A percentile compares a stretch with the other conserved stretches of the same genome.
Conservation (phyloP, 2,329 filamentous ascomycete genomes). For the Pseudomassariella vexata region DNA sequence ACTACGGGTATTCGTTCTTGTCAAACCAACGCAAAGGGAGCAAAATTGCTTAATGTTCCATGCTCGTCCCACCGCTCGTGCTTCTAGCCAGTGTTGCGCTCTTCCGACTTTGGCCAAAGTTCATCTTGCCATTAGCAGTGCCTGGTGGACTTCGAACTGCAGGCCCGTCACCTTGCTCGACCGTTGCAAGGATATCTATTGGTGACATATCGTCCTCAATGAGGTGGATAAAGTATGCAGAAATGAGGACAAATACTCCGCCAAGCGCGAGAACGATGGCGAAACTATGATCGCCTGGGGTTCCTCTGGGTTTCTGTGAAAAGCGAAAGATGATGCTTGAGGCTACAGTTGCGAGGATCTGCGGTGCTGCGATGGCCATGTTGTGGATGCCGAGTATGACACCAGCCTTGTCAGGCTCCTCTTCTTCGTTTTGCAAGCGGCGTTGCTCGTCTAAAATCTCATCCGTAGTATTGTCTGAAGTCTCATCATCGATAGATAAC, state of each 20-base stretch:
- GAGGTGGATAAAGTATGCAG: slow-evolving; percentile 65
- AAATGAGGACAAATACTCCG: slow-evolving; percentile 69
- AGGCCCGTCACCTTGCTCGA: slow-evolving; percentile 34
- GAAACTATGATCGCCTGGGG: slow-evolving; percentile 80
- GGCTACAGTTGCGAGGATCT: slow-evolving; percentile 82
- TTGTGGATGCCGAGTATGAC: slow-evolving; percentile 95
- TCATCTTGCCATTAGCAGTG: slow-evolving; percentile 29
- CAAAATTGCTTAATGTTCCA: slow-evolving; percentile 39
- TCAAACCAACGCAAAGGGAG: too few species aligned
- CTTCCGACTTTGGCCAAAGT: slow-evolving; percentile 36
- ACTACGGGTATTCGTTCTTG: too few species aligned
- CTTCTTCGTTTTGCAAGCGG: slow-evolving; percentile 41
- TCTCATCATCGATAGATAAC: slow-evolving; percentile 14
- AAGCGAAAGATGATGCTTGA: slow-evolving; percentile 79
- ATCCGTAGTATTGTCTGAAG: slow-evolving; percentile 13
- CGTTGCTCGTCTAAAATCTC: slow-evolving; percentile 24
- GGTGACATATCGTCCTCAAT: slow-evolving; percentile 56
- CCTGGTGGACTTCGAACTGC: slow-evolving; percentile 18
- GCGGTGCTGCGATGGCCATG: slow-evolving; percentile 85
- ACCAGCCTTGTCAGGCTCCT: slow-evolving; percentile 70
- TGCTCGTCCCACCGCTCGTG: slow-evolving; percentile 40
- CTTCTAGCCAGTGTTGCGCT: slow-evolving; percentile 41
- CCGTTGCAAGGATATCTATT: slow-evolving; percentile 31
- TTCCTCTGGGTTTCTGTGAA: slow-evolving; percentile 81
- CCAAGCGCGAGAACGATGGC: slow-evolving; percentile 82